These are phyloP conservation scores for Salix exigua DNA, from an alignment of 345 rosid genomes.

Conservation along the genomic window DNA sequence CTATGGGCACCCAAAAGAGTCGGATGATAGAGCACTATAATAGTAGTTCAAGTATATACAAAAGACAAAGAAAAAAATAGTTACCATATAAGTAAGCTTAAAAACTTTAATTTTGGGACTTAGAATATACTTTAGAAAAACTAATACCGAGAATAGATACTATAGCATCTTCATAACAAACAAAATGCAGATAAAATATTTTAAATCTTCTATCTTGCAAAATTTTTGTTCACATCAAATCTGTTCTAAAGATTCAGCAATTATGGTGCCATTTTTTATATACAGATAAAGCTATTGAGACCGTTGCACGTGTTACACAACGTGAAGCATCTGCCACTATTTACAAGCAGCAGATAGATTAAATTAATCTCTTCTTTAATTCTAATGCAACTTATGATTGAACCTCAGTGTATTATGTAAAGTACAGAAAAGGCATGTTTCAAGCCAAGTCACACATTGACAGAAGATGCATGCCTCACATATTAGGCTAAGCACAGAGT, in stretches of 20 bases:
- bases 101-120: conserved; percentile 28
- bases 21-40: conserved; percentile 88
- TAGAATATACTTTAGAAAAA: conserved; percentile 15
- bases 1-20: conserved; percentile 74
- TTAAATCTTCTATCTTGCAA: not conserved
- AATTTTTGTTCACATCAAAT: not conserved
- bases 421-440: not conserved
- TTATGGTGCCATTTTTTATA: not conserved
- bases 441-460: not conserved
- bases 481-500: not conserved
- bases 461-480: not conserved
- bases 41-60: conserved; percentile 55
- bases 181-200: conserved; percentile 12
- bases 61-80: conserved; percentile 43
- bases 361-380: not conserved
- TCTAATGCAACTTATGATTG: not conserved
- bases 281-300: not conserved
- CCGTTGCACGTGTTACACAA: not conserved
- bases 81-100: conserved; percentile 40
- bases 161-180: conserved; percentile 13
- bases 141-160: conserved; percentile 5
- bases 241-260: not conserved
- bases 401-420: not conserved
- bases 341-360: not conserved
- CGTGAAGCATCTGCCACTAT: not conserved